A percentile compares a stretch with the other conserved stretches of the same genome.
These are phyloP conservation scores for Arctostaphylos glauca DNA, from an alignment of 148 eudicot species.

Conservation along the genomic window DNA sequence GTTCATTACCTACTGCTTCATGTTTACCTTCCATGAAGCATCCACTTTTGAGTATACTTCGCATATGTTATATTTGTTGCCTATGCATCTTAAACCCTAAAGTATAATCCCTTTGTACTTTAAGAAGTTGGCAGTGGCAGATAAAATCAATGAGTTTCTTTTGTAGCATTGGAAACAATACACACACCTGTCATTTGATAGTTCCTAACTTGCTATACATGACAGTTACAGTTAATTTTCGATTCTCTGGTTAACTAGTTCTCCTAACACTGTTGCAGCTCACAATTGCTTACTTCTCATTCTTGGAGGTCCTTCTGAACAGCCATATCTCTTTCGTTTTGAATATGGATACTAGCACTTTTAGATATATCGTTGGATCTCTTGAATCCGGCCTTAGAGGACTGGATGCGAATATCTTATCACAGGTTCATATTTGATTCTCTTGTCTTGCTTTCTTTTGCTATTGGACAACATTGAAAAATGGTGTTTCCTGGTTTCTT, in stretches of 20 bases:
- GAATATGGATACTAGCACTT: conserved; percentile 76
- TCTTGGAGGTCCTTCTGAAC: conserved; percentile 84
- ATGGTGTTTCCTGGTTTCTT: neutral
- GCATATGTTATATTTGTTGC: neutral
- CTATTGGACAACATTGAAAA: neutral
- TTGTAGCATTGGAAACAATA: neutral
- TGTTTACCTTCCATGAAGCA: neutral
- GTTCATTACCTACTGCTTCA: neutral
- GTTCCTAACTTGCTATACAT: neutral
- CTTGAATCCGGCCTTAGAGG: conserved; percentile 96
- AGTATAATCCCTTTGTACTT: neutral
- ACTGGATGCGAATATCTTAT: conserved; percentile 68
- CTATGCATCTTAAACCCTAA: neutral
- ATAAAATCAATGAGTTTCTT: neutral
- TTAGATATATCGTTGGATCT: conserved; percentile 80
- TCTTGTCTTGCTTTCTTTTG: conserved; percentile 4
- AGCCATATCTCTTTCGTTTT: conserved; percentile 67
- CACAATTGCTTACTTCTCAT: conserved; percentile 79
- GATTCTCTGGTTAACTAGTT: neutral
- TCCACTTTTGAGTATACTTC: neutral
- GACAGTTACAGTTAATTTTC: neutral
- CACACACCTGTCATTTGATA: conserved; percentile 2
- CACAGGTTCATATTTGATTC: conserved; percentile 57
- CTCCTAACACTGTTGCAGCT: conserved; percentile 51
- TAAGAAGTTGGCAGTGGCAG: neutral